phyloP scores from a whole-genome alignment of 345 rosid genomes.

The Excoecaria agallocha region DNA sequence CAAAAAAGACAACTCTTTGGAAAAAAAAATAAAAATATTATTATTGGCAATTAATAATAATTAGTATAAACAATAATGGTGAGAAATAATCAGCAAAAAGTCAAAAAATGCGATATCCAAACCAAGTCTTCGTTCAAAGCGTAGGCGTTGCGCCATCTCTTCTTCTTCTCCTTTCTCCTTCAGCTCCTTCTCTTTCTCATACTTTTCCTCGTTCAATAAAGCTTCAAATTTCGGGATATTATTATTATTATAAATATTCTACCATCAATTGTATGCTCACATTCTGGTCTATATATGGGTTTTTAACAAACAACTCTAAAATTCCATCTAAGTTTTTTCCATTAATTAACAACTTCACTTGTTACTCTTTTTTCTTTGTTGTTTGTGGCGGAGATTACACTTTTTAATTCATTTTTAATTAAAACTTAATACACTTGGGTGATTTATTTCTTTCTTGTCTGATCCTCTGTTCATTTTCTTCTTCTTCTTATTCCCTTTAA shows the following conservation, averaged over 20 bases:
- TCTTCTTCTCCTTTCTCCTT: background rate
- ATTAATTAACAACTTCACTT: background rate
- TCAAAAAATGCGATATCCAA: background rate
- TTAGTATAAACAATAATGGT: too few relatives aligned
- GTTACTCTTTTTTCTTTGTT: background rate
- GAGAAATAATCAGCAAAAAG: background rate
- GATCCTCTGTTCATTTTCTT: background rate
- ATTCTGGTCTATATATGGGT: slow-evolving; percentile 6
- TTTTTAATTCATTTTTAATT: background rate
- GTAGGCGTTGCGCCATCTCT: background rate
- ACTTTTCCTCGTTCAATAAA: background rate
- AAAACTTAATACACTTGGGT: background rate
- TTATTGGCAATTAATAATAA: too few relatives aligned
- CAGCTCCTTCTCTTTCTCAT: background rate
- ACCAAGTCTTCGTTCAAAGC: slow-evolving; percentile 4
- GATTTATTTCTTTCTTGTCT: background rate
- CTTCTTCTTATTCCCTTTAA: background rate
- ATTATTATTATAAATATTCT: background rate
- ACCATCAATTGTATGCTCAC: background rate
- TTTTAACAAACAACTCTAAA: background rate
- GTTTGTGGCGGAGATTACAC: background rate
- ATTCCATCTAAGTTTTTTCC: background rate
- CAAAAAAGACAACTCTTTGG: background rate
- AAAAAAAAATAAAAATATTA: too few relatives aligned
- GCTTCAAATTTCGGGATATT: background rate